phyloP scores from a whole-genome alignment of 2,329 filamentous ascomycete species.

The Penicillium corylophilum region DNA sequence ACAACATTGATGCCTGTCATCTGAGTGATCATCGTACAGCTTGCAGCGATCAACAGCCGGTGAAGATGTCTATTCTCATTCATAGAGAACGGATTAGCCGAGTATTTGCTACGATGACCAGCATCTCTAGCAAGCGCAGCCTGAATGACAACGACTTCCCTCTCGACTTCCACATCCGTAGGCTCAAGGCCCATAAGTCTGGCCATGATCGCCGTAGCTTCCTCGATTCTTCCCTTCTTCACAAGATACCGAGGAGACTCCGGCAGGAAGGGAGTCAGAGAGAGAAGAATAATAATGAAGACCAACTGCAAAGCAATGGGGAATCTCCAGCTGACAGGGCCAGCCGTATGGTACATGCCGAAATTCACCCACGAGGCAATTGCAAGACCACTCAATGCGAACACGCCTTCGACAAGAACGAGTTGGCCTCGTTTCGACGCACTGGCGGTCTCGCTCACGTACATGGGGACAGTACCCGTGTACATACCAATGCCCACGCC shows the following conservation, averaged over 20 bases:
- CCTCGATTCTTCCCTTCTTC: background rate
- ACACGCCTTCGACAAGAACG: constrained; percentile 9
- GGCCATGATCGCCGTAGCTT: background rate
- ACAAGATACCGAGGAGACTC: background rate
- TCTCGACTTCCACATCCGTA: background rate
- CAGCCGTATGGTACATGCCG: background rate
- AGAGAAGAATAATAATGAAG: background rate
- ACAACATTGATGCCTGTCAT: background rate
- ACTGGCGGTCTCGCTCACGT: constrained; percentile 9
- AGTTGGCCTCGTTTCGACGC: constrained; percentile 9
- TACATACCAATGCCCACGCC: constrained; percentile 13
- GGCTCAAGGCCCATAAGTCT: background rate
- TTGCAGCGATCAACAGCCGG: constrained; percentile 3
- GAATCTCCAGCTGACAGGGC: background rate
- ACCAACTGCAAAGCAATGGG: background rate
- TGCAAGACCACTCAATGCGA: background rate
- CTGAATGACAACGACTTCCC: background rate
- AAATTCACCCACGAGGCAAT: background rate
- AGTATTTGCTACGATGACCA: background rate
- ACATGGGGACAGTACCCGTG: constrained; percentile 16
- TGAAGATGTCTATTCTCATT: constrained; percentile 9
- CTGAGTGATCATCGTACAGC: constrained; percentile 1
- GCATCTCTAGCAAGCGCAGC: background rate
- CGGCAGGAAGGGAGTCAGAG: background rate
- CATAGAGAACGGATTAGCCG: constrained; percentile 8